phyloP scores from a whole-genome alignment of 1,284 basidiomycete species.

The Cerrena zonata region DNA sequence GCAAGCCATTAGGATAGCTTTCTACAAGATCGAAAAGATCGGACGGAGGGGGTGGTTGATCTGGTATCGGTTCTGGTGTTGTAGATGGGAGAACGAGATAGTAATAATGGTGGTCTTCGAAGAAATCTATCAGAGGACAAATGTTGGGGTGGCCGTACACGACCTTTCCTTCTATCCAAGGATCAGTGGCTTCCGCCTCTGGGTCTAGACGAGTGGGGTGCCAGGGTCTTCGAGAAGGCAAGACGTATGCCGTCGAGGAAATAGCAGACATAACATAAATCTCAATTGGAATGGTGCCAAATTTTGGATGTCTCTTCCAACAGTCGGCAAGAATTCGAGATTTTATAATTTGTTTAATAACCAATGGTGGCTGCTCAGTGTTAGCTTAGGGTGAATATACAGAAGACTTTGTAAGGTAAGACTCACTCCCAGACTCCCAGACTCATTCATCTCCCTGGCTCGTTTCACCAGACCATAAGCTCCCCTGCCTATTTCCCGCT shows the following conservation, averaged over 20 bases:
- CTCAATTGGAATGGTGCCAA: slow-evolving; percentile 97
- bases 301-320: slow-evolving; percentile 93
- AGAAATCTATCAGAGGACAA: slow-evolving; percentile 92
- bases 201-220: slow-evolving; percentile 52
- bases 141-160: slow-evolving; percentile 87
- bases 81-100: slow-evolving; percentile 80
- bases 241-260: slow-evolving; percentile 68
- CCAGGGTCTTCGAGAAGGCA: slow-evolving; percentile 75
- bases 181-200: slow-evolving; percentile 28
- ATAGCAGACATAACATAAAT: slow-evolving; percentile 95
- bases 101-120: slow-evolving; percentile 96
- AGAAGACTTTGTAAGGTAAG: slow-evolving; percentile 8
- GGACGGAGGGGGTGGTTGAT: slow-evolving; percentile 52
- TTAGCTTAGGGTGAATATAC: slow-evolving; percentile 5
- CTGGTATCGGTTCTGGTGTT: slow-evolving; percentile 49
- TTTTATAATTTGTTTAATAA: slow-evolving; percentile 98
- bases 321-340: slow-evolving; percentile 96
- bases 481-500: slow-evolving; percentile 87
- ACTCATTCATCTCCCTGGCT: slow-evolving; percentile 70
- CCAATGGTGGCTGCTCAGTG: slow-evolving; percentile 54
- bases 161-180: slow-evolving; percentile 63
- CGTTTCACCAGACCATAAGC: slow-evolving; percentile 95
- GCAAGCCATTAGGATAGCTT: slow-evolving; percentile 79
- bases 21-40: slow-evolving; percentile 97
- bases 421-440: slow-evolving; percentile 79